Base-by-base conservation (phyloP, 305 asterid species). In the Striga hermonthica region DNA sequence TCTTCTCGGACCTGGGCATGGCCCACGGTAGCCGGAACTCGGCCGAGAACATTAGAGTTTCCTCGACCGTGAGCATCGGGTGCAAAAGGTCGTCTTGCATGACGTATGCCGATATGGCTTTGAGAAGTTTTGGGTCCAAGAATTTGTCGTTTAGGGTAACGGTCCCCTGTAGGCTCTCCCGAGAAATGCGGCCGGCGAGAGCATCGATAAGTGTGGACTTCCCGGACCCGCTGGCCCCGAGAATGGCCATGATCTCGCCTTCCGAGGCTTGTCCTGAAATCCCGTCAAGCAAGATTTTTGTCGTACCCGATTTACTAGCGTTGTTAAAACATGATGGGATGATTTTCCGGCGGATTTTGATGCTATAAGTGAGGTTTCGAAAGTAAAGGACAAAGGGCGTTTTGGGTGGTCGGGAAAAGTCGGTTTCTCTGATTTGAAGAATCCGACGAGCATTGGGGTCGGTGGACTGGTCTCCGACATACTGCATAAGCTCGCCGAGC, bases 201-300 rank as follows among this genome's bases (percentile, higher is more conserved):
- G 94, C 91, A 54, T 90, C 95, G 38, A 90, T 90, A 57, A 90
- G 37, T 0, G 95, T 87, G 0, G 97, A 90, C 65, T 90, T 90
- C 4, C 95, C 97, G 0, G 95, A 87, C 34, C 95, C 97, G 37
- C 94, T 87, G 4, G 94, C 97, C 0, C 95, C 97, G 16, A 90
- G 90, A 11, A 90, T 87, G 4, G 92, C 97, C 81, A 80, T 74
- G 75, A 90, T 84, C 58, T 90, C 88, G 12, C 97, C 97, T 52
- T 90, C 97, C 62, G 87, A 64, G 4, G 94, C 95, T 65, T 90
- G 91, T 0, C 97, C 94, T 4, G 90, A 82, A 54, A 87, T 75
- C 47, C 72, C 76, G 31, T 90, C 78, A 34, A 87, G 76, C 70
- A 90, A 45, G n/a, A 76, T 61, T 72, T 86, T 87, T 54, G 35